Evolutionary conservation across 257 asterid genomes (phyloP), one percentile per base, ranked within the genome.

Genomic region (Solanum habrochaites): DNA sequence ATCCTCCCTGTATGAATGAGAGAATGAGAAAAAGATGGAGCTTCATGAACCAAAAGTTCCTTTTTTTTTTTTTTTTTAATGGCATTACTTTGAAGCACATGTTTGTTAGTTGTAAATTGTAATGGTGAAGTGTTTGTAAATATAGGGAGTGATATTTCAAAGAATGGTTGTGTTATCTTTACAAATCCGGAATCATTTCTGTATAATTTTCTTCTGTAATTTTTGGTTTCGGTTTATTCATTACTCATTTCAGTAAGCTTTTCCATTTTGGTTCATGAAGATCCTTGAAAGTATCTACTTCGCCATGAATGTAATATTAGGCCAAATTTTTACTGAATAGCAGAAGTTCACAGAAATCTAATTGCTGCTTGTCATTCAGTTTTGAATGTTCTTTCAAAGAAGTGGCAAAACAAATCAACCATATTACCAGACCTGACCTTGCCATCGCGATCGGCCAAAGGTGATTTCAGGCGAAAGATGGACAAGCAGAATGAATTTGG

Each of bases 1-100:
- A 86, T 49, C 98, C 98, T 31, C 98, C 98, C 15, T 88, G 90
- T 90, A 81, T 93, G 88, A 93, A 93, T 64, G 95, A 92, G 87
- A 88, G 78, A 20, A 95, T 94, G 1, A 10, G 15, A 23, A 62
- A 62, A 45, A 60, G 11, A 90, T 91, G 94, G 98, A 92, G 89
- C 86, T 91, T 9, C 91, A 92, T 3, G 91, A 92, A 60, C 83
- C 83, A 45, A 3, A 1, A 0, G 16, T 78, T 78, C 25, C 25
- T 0, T 25, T 43, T 77, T 73, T 5, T 25, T 43, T 77, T 73
- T 5, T 6, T 67, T 66, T 27, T 5, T 0, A 0, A 37, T 21
- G 72, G 62, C 40, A 2, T 58, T 25, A 25, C 64, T 43, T 25
- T 77, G 14, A 0, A 27, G 64, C 16, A 78, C 40, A 45, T 43